These are phyloP conservation scores for Exutisphaerella laricina DNA, from an alignment of 2,329 filamentous ascomycete genomes.

Conservation along the genomic window DNA sequence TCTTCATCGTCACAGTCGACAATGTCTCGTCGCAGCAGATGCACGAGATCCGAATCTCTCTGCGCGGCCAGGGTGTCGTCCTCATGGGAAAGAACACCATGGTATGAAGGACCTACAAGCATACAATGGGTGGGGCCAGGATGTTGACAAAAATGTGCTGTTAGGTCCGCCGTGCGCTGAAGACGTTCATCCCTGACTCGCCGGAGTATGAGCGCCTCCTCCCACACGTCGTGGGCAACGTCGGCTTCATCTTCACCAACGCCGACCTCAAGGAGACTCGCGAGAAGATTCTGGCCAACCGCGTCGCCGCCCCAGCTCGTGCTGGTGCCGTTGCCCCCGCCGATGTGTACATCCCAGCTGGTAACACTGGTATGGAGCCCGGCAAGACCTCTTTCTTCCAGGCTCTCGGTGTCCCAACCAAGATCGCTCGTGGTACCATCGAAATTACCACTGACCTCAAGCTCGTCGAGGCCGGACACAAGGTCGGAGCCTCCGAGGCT, in stretches of 20 bases:
- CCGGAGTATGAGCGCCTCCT: constrained; percentile 98
- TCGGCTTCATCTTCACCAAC: constrained; percentile 99
- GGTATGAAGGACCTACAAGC: constrained; percentile 50
- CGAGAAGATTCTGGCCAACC: constrained; percentile 93
- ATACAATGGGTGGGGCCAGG: no score
- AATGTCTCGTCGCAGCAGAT: constrained; percentile 99
- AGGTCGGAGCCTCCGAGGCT: constrained; percentile 98
- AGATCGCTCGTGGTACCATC: constrained; percentile 99
- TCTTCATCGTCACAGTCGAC: constrained; percentile 79
- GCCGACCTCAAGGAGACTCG: constrained; percentile 83
- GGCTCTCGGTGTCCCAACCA: constrained; percentile 99
- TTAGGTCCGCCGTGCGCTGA: constrained; percentile 90
- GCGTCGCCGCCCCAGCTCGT: constrained; percentile 95
- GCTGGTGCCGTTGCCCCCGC: constrained; percentile 89
- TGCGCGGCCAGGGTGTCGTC: constrained; percentile 88
- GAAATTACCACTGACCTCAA: constrained; percentile 98
- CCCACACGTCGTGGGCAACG: constrained; percentile 92
- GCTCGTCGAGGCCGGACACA: constrained; percentile 86
- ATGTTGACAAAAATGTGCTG: no score
- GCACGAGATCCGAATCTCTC: constrained; percentile 96
- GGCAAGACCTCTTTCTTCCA: constrained; percentile 99
- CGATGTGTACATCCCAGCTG: constrained; percentile 93
- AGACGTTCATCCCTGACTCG: constrained; percentile 82
- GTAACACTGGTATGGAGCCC: constrained; percentile 99
- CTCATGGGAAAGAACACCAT: constrained; percentile 99